Base-by-base conservation (phyloP, 75 land plant genomes). In the Ceratopteris richardii region DNA sequence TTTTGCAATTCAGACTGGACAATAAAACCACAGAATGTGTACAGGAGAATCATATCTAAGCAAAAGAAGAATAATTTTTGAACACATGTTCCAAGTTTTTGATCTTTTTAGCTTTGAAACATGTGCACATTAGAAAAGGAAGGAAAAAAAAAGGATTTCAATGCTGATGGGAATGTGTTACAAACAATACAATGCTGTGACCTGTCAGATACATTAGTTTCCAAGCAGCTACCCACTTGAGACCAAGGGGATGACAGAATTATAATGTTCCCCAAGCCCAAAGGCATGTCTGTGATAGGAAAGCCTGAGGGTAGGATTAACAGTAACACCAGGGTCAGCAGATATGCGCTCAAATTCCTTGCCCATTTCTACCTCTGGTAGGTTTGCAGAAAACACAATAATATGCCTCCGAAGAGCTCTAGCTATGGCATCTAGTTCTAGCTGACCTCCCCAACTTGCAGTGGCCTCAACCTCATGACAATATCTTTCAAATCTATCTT, bases 221-320 rank as follows among this genome's bases (percentile, higher is more conserved):
- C 9, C 9, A 9, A 33, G 37, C 37, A 33, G 37, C 9, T 4
- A 33, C 9, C 37, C 37, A 46, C 14, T 46, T 25, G 44, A 31
- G 24, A 21, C 22, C 54, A 59, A 54, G 19, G 92, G 89, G 21
- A 93, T 74, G 33, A 93, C 78, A 20, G 98, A 93, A 62, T 93
- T 93, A 62, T 93, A 93, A 60, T 93, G 98, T 77, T 93, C 96
- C 13, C 98, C 96, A 33, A 93, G 76, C 11, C 98, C 98, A 81
- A 77, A 93, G 20, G 98, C 98, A 77, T 93, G 90, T 63, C 67
- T 67, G 55, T 93, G 98, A 56, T 88, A 92, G 3, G 90, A 92
- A 18, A 92, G 26, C 67, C 68, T 76, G 24, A 89, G 78, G 36
- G 75, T 80, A 0, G 73, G 57, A 56, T 74, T 59, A 27, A 41